Evolutionary conservation across 2,329 filamentous ascomycete species (phyloP), one percentile per base, ranked within the genome.

Genomic region (Cercospora beticola): DNA sequence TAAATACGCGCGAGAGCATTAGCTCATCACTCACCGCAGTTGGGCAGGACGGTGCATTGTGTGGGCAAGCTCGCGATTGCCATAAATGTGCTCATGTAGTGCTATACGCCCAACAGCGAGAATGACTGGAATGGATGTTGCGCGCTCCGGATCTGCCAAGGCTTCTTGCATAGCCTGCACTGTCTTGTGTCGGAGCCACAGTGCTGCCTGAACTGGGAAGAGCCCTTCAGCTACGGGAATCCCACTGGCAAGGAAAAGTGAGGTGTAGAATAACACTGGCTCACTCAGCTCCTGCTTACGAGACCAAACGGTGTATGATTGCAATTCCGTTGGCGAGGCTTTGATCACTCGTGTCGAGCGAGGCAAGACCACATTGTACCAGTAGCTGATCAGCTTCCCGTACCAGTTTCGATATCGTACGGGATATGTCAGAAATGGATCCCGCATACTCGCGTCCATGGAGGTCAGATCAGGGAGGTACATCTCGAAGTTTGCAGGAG

Each of bases 81-180:
- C 73, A 40, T 74, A 74, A 33, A 73, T 72, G 54, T 72, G 69
- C 65, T 74, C 73, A 56, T 74, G 73, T 10, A 74, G 52, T 12
- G 73, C 73, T 5, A 74, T 72, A 3, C 72, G 70, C n/a, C 73
- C 73, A 8, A 74, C 73, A 8, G 72, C 73, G 9, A 73, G 70
- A 28, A 74, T 74, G 23, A 74, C 64, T 0, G 72, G 70, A 23
- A 70, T 73, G 36, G 68, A 71, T 21, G 68, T 72, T 7, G 69
- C 68, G 5, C 73, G 61, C 9, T 68, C 62, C 3, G 69, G 71
- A 63, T 74, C 72, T 40, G 58, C 59, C 5, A 74, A 60, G 3
- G 73, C 73, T 49, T 74, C 69, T 31, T 73, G 73, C 69, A 74
- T 67, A 5, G 73, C 70, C 56, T 73, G 64, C 3, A 73, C 68